Base-by-base conservation (phyloP, 2,329 filamentous ascomycete genomes). In the Cladosporium sphaerospermum region DNA sequence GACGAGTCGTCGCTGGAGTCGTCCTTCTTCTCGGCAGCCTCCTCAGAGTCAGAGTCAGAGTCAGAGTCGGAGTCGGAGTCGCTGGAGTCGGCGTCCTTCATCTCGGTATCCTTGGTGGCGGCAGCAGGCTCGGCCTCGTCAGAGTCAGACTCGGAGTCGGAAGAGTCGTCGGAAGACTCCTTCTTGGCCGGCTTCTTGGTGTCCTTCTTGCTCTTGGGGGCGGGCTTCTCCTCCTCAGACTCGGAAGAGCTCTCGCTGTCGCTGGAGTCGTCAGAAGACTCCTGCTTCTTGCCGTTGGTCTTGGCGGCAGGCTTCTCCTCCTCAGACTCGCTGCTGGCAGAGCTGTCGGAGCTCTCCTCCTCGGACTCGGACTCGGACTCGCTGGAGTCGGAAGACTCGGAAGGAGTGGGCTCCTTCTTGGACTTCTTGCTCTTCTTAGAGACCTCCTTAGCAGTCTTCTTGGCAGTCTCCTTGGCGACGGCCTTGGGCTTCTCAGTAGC, bases 401-500 rank as follows among this genome's bases (percentile, higher is more conserved):
- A 39, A 39, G 75, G 74, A 50, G 72, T 74, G 41, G 73, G 72
- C 61, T 67, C 72, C 68, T 72, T 71, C 63, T 75, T 73, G 55
- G 66, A 66, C 70, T 78, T 78, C 73, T 76, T 76, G 56, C 61
- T 61, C 68, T 75, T 75, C 68, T 78, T 78, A 62, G 56, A 56
- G 45, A 66, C 63, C 54, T 61, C 71, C 58, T 73, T 63, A 60
- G 75, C 76, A 69, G 81, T 79, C 60, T 73, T 67, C 61, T 63
- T 72, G 47, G 72, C 62, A 60, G 75, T 74, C 71, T 81, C 81
- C 61, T 74, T 68, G 54, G 78, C 74, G 43, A 73, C 66, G 56
- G 77, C 74, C 78, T 83, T 85, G 67, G 82, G 72, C 59, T 78
- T 79, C 69, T 85, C 78, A 57, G 80, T 75, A 50, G 83, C 68